Evolutionary conservation across 148 eudicot genomes (phyloP).

Genomic region (Rhododendron mucronatum): DNA sequence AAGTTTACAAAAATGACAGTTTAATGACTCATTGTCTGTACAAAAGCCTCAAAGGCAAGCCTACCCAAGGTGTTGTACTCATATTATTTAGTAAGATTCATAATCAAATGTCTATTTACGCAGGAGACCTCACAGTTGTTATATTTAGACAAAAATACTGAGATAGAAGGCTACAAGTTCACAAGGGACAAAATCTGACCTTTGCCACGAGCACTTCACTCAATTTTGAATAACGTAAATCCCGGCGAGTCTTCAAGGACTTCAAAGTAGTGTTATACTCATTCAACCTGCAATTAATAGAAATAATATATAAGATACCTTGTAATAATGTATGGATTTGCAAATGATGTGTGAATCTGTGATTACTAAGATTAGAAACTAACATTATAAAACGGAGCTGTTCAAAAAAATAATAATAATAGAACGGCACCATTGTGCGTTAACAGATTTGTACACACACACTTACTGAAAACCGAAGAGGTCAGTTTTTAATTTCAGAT

Average conservation of each 20-base stretch:
- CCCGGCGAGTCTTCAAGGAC: conserved; percentile 58
- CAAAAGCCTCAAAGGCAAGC: conserved; percentile 1
- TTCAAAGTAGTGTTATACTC: conserved; percentile 63
- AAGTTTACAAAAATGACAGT: not conserved
- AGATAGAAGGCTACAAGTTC: not conserved
- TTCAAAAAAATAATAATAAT: no score
- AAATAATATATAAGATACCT: not conserved
- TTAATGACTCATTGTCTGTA: not conserved
- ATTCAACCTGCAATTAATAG: conserved; percentile 52
- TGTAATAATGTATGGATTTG: not conserved
- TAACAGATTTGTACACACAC: not conserved
- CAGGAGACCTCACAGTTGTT: not conserved
- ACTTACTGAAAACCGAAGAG: no score
- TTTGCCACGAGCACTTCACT: conserved; percentile 60
- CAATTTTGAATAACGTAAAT: conserved; percentile 54
- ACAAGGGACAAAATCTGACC: conserved; percentile 39
- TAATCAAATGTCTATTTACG: not conserved
- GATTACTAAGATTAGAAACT: not conserved
- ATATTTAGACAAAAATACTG: not conserved
- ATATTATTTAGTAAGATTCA: not conserved
- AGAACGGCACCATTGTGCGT: not conserved
- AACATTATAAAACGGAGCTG: not conserved
- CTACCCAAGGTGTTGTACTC: not conserved
- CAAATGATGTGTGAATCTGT: no score
- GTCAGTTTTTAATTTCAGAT: not conserved